phyloP scores from a whole-genome alignment of 1,284 basidiomycete species.

The Boletus smithii region DNA sequence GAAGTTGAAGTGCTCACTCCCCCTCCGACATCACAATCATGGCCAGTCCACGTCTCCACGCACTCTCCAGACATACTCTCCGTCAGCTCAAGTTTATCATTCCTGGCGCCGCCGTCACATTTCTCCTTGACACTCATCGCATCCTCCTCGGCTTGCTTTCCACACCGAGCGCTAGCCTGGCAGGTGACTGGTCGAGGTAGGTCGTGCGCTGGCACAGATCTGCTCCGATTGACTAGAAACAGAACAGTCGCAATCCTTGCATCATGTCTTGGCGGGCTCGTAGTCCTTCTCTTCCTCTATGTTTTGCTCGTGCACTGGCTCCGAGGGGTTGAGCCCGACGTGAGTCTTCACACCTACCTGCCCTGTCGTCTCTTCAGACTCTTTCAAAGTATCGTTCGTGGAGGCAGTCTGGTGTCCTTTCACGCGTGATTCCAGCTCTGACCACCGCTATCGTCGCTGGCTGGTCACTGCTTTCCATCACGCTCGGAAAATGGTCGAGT shows the following conservation, averaged over 20 bases:
- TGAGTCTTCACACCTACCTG: conserved; percentile 37
- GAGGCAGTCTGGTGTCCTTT: conserved; percentile 58
- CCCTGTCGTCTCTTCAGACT: conserved; percentile 1
- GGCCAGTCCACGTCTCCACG: conserved; percentile 13
- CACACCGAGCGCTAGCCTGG: conserved; percentile 23
- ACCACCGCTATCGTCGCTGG: conserved; percentile 67
- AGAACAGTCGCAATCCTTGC: conserved; percentile 53
- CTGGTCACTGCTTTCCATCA: conserved; percentile 59
- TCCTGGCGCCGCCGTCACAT: conserved; percentile 61
- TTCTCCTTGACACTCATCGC: conserved; percentile 52
- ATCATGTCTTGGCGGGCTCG: conserved; percentile 51
- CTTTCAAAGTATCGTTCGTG: conserved; percentile 56
- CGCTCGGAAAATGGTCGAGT: conserved; percentile 60
- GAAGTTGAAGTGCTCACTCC: too few species aligned
- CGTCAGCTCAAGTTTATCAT: conserved; percentile 71
- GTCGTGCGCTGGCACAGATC: conserved; percentile 4
- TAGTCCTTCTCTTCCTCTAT: conserved; percentile 68
- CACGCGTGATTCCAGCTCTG: conserved; percentile 58
- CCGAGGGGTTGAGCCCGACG: conserved; percentile 63
- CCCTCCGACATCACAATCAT: conserved; percentile 7
- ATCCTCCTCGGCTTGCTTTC: conserved; percentile 46
- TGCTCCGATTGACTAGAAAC: conserved; percentile 7
- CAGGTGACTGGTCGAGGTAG: conserved; percentile 52
- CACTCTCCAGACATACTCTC: conserved; percentile 47
- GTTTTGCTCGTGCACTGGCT: conserved; percentile 62